Evolutionary conservation across 441 rosid genomes (phyloP).

Genomic region (Gossypium gossypioides): DNA sequence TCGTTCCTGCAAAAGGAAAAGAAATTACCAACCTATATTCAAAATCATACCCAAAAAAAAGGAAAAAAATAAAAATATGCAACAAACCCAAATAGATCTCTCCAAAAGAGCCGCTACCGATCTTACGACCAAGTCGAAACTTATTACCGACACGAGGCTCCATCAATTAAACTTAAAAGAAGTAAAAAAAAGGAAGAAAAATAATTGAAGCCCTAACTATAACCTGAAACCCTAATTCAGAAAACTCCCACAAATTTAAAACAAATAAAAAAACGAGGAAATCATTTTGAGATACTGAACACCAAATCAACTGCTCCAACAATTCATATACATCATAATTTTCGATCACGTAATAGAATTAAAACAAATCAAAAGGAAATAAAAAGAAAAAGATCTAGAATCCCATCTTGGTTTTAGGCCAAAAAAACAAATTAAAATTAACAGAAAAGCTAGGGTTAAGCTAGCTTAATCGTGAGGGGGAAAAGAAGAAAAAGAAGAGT

Average conservation of each 20-base stretch:
- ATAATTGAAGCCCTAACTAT: constrained; percentile 8
- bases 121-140: constrained; percentile 63
- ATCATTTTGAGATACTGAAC: not conserved
- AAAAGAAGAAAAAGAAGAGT: not conserved
- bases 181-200: constrained; percentile 12
- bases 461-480: not conserved
- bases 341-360: not conserved
- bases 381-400: constrained; percentile 19
- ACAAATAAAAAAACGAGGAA: not conserved
- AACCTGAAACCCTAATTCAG: not conserved
- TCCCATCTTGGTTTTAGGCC: not conserved
- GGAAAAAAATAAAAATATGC: not conserved
- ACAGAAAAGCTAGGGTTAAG: constrained; percentile 17
- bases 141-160: constrained; percentile 71
- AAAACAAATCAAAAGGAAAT: not conserved
- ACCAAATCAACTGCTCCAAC: constrained; percentile 22
- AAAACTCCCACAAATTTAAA: not conserved
- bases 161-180: constrained; percentile 23
- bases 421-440: not conserved
- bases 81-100: constrained; percentile 63
- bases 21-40: constrained; percentile 1
- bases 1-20: constrained; percentile 48
- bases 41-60: not conserved
- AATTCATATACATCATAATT: constrained; percentile 8
- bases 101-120: constrained; percentile 79